Base-by-base conservation (phyloP, 177 flowering plant species). In the Telopea speciosissima region DNA sequence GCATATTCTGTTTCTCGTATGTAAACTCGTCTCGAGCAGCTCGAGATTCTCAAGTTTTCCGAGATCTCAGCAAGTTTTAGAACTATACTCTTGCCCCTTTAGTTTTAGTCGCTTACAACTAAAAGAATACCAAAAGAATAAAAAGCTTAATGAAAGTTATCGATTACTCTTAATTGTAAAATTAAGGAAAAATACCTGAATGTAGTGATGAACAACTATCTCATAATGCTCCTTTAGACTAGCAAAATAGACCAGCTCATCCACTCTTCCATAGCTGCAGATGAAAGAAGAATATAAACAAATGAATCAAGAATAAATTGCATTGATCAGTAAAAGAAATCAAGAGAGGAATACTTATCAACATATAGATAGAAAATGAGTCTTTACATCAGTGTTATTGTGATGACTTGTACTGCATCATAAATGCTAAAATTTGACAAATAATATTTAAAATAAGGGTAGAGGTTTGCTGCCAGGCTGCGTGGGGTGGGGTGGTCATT, bases 191-290 rank as follows among this genome's bases (percentile, higher is more conserved):
- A 70, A 56, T 72, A 96, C 99, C 99, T 96, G 97, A 81, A 96
- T 93, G 74, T 91, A 93, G 78, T 96, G 90, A 74, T 93, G 99
- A 78, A 93, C 79, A 45, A 93, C 99, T 75, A 93, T 91, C 75
- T 93, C 99, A 79, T 91, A 86, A 65, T 91, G 93, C 82, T 87
- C 97, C 85, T 90, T 96, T 66, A 96, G 80, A 79, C 84, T 82
- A 70, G 98, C 97, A 83, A 96, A 96, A 77, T 84, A 96, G 23
- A 96, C 98, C 85, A 96, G 83, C 67, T 96, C 99, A 73, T 96
- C 97, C 68, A 90, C 97, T 74, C 98, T 82, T 56, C 99, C 99
- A 81, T 96, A 91, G 77, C 98, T 96, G 96, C 85, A 88, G 73
- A 12, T 77, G 33, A 42, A 71, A 36, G 33, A n/a, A 65, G 65